Evolutionary conservation across 306 rosid species (phyloP), one percentile per base, ranked within the genome.

Genomic region (Cucumis cinereus): DNA sequence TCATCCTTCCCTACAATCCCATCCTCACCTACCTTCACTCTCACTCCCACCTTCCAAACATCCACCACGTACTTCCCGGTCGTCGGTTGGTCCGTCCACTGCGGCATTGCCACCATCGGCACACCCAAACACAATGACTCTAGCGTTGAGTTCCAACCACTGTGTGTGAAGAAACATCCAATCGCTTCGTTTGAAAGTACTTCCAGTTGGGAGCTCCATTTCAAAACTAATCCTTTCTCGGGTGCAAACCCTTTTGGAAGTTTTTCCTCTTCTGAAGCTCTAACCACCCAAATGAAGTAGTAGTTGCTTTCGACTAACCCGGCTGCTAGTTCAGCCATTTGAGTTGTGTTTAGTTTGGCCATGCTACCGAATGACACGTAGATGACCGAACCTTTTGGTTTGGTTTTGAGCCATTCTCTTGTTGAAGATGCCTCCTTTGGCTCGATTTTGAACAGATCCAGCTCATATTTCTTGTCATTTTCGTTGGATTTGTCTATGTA

Each of bases 301-400:
- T 56, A 59, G 30, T 84, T 81, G 63, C 77, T 77, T 63, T 41
- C 77, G 45, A 77, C 76, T 69, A 90, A 22, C 0, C 82, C 89
- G 0, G 63, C 13, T 41, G 88, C 85, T 19, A 90, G 78, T 68
- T 90, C 90, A 67, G 30, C 77, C 89, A 88, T 83, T 68, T 90
- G 90, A 30, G 74, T 47, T 61, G n/a, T 78, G 76, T 82, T 82
- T 0, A 90, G 55, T 5, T 10, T 47, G 0, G 82, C 89, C 82
- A 86, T 80, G 82, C 92, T 90, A 0, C 96, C 92, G 61, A 86
- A 90, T 11, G 96, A 84, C 40, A 85, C 82, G 54, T 86, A 90
- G 12, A 86, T 77, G 10, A 86, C 88, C 0, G 96, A 86, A 2
- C 26, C 79, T 69, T 50, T 38, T 10, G 88, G 80, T 85, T 88